Conservation (phyloP, 2,329 filamentous ascomycete genomes). For the Colletotrichum horii region DNA sequence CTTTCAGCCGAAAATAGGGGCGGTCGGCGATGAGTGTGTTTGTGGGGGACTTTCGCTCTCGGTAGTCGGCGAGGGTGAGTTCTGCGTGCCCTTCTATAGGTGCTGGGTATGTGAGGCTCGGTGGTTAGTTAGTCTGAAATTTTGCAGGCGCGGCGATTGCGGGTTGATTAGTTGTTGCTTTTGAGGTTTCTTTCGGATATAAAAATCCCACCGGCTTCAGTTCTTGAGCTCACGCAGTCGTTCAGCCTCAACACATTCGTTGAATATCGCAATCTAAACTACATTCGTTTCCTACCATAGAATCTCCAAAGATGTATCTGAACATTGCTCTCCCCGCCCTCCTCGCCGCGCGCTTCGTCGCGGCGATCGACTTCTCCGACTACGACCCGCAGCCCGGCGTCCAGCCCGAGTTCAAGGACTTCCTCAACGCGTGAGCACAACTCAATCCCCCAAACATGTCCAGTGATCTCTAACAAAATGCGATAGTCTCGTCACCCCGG, state of each 20-base stretch:
- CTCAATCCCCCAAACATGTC: background rate
- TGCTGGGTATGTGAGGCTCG: background rate
- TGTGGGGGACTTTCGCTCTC: background rate
- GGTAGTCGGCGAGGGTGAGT: background rate
- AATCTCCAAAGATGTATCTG: background rate
- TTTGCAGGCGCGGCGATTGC: background rate
- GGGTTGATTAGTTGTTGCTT: background rate
- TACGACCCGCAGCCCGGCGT: constrained; percentile 2
- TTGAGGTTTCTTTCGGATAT: background rate
- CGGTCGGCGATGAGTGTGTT: background rate
- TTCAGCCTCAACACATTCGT: background rate
- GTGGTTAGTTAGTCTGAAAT: background rate
- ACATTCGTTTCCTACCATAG: background rate
- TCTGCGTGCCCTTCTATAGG: background rate
- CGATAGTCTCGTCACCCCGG: background rate
- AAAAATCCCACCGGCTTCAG: background rate
- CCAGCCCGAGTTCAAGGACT: constrained; percentile 1
- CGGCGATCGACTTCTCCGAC: constrained; percentile 5
- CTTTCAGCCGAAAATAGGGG: background rate
- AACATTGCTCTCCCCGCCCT: background rate
- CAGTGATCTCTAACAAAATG: background rate
- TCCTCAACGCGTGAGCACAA: background rate
- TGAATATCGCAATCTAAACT: background rate
- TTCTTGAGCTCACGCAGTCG: background rate
- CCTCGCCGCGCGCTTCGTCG: background rate